Percentiles rank a stretch among this genome's conserved stretches.
Conservation (phyloP, 768 basidiomycete species). For the Lactarius quietus region DNA sequence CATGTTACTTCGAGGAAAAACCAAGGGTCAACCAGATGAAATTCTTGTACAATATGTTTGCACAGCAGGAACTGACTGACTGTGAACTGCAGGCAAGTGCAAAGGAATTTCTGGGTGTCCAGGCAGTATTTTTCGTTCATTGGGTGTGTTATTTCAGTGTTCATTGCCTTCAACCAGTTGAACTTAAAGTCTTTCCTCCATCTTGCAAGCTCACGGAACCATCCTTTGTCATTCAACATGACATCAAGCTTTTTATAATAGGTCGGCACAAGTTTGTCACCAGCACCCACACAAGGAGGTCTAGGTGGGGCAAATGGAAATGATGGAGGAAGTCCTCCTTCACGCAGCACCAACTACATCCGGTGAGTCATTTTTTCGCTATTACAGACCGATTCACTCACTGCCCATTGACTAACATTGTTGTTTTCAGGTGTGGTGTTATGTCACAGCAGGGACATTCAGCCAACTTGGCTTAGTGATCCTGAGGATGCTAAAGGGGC, state of each 20-base stretch:
- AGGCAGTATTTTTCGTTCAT: neutral
- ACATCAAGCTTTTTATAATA: neutral
- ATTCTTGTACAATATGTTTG: neutral
- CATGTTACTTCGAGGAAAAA: slow-evolving; percentile 1
- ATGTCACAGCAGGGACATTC: too few relatives aligned
- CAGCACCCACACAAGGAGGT: neutral
- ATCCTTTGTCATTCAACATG: neutral
- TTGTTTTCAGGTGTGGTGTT: neutral
- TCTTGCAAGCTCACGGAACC: neutral
- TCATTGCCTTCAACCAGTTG: neutral
- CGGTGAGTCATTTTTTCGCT: neutral
- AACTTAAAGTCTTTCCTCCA: neutral
- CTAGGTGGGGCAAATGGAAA: neutral
- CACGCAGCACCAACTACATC: neutral
- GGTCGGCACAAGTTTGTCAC: neutral
- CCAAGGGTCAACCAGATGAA: neutral
- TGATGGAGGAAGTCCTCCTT: neutral
- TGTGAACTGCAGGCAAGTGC: neutral
- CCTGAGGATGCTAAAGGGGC: too few relatives aligned
- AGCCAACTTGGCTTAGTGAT: too few relatives aligned
- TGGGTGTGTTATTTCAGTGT: neutral
- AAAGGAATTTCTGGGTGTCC: neutral
- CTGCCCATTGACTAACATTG: neutral
- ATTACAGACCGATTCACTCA: neutral
- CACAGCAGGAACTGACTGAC: neutral